Conservation (phyloP, 2,329 filamentous ascomycete genomes). For the Macroventuria anomochaeta region DNA sequence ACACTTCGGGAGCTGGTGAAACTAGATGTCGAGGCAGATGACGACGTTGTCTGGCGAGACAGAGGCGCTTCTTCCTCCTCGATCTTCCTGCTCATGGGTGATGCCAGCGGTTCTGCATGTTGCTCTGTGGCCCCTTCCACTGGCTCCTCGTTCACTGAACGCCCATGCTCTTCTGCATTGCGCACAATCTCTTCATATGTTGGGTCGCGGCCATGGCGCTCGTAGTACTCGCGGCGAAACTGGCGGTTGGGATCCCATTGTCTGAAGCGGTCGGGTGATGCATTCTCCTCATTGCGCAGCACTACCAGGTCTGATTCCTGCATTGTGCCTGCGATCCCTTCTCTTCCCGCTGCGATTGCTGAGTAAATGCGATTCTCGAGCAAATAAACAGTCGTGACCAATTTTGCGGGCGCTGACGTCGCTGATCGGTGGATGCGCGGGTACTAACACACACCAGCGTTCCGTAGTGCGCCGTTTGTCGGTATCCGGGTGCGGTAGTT, state of each 20-base stretch:
- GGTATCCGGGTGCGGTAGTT: constrained; percentile 8
- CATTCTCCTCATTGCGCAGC: constrained; percentile 38
- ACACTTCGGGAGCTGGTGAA: constrained; percentile 22
- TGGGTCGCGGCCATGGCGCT: constrained; percentile 29
- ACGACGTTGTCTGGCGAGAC: constrained; percentile 33
- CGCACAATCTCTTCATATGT: constrained; percentile 18
- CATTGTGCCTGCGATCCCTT: constrained; percentile 22
- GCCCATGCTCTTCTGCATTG: constrained; percentile 14
- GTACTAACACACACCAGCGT: constrained; percentile 6
- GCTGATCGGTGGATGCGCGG: constrained; percentile 8
- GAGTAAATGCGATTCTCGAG: background rate
- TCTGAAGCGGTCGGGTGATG: constrained; percentile 34
- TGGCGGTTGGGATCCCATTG: constrained; percentile 40
- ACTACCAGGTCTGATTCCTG: constrained; percentile 41
- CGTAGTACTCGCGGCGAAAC: constrained; percentile 35
- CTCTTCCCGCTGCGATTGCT: background rate
- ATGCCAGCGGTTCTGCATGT: constrained; percentile 5
- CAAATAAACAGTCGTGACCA: background rate
- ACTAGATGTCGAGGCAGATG: constrained; percentile 30
- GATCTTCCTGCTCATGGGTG: constrained; percentile 10
- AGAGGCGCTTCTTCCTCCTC: constrained; percentile 32
- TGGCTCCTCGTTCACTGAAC: constrained; percentile 5
- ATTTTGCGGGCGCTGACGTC: constrained; percentile 11
- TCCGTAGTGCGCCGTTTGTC: constrained; percentile 12
- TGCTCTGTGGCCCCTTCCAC: background rate